phyloP scores from a whole-genome alignment of 805 yeast species.

The Schizosaccharomyces lindneri region DNA sequence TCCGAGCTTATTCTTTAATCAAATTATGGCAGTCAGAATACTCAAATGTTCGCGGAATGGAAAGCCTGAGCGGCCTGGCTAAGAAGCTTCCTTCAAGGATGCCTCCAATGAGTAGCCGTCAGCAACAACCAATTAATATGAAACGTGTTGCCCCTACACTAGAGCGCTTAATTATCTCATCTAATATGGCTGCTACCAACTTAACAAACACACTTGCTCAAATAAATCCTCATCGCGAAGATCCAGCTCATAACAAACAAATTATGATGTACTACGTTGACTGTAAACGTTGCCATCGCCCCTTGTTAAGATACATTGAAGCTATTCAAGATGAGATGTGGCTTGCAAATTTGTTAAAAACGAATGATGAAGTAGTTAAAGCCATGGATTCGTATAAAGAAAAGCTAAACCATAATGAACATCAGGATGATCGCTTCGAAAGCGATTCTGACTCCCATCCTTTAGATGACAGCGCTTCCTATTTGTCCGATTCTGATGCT shows the following conservation, averaged over 20 bases:
- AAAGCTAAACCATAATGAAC: not conserved
- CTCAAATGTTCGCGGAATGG: conserved; percentile 23
- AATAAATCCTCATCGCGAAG: conserved; percentile 19
- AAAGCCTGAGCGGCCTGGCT: conserved; percentile 24
- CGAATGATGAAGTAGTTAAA: conserved; percentile 69
- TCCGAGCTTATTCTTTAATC: conserved; percentile 26
- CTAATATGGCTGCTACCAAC: conserved; percentile 48
- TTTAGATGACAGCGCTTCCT: not conserved
- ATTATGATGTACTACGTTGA: not conserved
- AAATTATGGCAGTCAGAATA: conserved; percentile 44
- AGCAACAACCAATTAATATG: conserved; percentile 14
- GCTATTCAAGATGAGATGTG: conserved; percentile 63
- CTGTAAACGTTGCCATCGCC: conserved; percentile 29
- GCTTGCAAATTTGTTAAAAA: conserved; percentile 63
- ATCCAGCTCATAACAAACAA: conserved; percentile 37
- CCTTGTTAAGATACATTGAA: conserved; percentile 60
- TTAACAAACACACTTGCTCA: conserved; percentile 32
- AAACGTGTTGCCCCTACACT: conserved; percentile 52
- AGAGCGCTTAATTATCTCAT: conserved; percentile 40
- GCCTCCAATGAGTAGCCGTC: not conserved
- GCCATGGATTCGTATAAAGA: conserved; percentile 19
- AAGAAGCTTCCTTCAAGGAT: conserved; percentile 17
- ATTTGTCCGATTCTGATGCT: not conserved
- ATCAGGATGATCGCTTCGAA: not conserved
- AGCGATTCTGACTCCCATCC: not conserved